These are phyloP conservation scores for slime mould (Dictyostelium discoideum) DNA, from an alignment of 78 protist species.

Conservation along the genomic window dicty_2.7 NC_007090.3:2681501-2682000, in stretches of 20 bases:
- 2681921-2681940: slow-evolving; percentile 48
- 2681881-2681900: slow-evolving; percentile 94
- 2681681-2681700: slow-evolving; percentile 93
- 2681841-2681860: slow-evolving; percentile 90
- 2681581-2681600: slow-evolving; percentile 98
- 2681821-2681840: slow-evolving; percentile 55
- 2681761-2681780: slow-evolving; percentile 23
- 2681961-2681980: neutral
- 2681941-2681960: slow-evolving; percentile 54
- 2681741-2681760: slow-evolving; percentile 88
- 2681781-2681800: slow-evolving; percentile 34
- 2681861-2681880: slow-evolving; percentile 87
- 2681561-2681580: slow-evolving; percentile 96
- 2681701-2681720: slow-evolving; percentile 99
- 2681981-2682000: slow-evolving; percentile 28
- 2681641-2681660: slow-evolving; percentile 97
- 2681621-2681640: slow-evolving; percentile 95
- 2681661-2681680: slow-evolving; percentile 96
- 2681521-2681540: slow-evolving; percentile 60
- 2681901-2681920: slow-evolving; percentile 38
- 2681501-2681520: slow-evolving; percentile 94
- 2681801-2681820: slow-evolving; percentile 87
- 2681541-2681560: slow-evolving; percentile 74
- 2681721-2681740: slow-evolving; percentile 97
- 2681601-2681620: slow-evolving; percentile 97